Evolutionary conservation across 2,329 filamentous ascomycete genomes (phyloP).

Genomic region (Pseudogymnoascus sp.): DNA sequence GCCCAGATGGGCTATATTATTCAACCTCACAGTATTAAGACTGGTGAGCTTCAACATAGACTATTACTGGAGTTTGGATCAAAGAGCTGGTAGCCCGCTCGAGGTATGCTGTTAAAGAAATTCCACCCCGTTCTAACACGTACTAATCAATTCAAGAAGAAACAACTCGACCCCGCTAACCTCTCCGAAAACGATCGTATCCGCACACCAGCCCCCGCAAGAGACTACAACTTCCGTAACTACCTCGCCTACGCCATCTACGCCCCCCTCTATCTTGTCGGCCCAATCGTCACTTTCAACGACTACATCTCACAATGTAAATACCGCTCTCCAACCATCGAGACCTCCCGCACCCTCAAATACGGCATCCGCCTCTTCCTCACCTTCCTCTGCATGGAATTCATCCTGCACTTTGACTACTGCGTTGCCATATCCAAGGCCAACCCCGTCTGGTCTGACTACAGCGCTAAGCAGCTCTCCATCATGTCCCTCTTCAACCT

Average conservation of each 20-base stretch:
- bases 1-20: slow-evolving; percentile 89
- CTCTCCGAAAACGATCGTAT: slow-evolving; percentile 87
- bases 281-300: slow-evolving; percentile 94
- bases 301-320: slow-evolving; percentile 87
- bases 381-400: slow-evolving; percentile 78
- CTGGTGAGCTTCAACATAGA: slow-evolving; percentile 96
- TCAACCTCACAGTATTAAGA: slow-evolving; percentile 89
- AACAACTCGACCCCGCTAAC: slow-evolving; percentile 79
- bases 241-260: slow-evolving; percentile 88
- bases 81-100: slow-evolving; percentile 52
- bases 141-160: slow-evolving; percentile 82
- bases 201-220: slow-evolving; percentile 58
- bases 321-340: slow-evolving; percentile 64
- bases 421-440: slow-evolving; percentile 85
- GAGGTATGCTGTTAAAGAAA: slow-evolving; percentile 56
- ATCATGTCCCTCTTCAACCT: slow-evolving; percentile 94
- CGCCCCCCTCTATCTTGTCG: slow-evolving; percentile 83
- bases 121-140: slow-evolving; percentile 6
- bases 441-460: slow-evolving; percentile 68
- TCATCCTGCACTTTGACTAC: slow-evolving; percentile 87
- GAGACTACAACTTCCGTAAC: slow-evolving; percentile 73
- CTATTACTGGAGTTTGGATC: slow-evolving; percentile 81
- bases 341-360: slow-evolving; percentile 58
- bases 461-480: slow-evolving; percentile 78
- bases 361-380: slow-evolving; percentile 79